Base-by-base conservation (phyloP, 139 green algal genomes). In the Desmodesmus armatus region DNA sequence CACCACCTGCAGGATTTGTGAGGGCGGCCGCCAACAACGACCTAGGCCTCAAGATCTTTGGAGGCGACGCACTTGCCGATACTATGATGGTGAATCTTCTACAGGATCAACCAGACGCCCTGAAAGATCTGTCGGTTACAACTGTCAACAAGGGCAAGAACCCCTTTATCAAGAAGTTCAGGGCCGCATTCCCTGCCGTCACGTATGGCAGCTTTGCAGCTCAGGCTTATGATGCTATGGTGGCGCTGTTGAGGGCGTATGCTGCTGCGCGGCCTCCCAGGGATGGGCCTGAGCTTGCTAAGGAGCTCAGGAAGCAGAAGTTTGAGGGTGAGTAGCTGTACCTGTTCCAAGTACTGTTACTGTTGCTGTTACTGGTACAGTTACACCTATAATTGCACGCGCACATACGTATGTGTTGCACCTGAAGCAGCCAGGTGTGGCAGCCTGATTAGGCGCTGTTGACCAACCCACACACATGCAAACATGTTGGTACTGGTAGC, bases 201-300 rank as follows among this genome's bases (percentile, higher is more conserved):
- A 29, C 41, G 27, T 81, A 81, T 51, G 33, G 51, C 17, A n/a
- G 58, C 15, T 77, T 39, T 77, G 62, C 78, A 23, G 62, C 78
- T 27, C 78, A 77, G 13, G 78, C 62, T 11, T 84, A 84, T 53
- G 63, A 84, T 49, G 78, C 78, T 1, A 58, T 84, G 62, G 29
- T 23, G 3, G 78, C 78, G 2, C 44, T 77, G 17, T 27, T 84
- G 53, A 43, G 40, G 6, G 76, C 76, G 35, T 55, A 72, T 11
- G 65, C 67, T n/a, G 63, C 78, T 49, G 62, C 62, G 3, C 27
- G 62, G 35, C 15, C 78, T 21, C 62, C 78, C 0, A 84, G 63
- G 60, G 33, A 84, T 15, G 63, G 62, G 25, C 19, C 60, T n/a
- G 29, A 13, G 3, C 27, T 84, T 5, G 47, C 7, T 5, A 19